Conservation (phyloP, 805 yeast species). For the Cyberlindnera bimundalis region DNA sequence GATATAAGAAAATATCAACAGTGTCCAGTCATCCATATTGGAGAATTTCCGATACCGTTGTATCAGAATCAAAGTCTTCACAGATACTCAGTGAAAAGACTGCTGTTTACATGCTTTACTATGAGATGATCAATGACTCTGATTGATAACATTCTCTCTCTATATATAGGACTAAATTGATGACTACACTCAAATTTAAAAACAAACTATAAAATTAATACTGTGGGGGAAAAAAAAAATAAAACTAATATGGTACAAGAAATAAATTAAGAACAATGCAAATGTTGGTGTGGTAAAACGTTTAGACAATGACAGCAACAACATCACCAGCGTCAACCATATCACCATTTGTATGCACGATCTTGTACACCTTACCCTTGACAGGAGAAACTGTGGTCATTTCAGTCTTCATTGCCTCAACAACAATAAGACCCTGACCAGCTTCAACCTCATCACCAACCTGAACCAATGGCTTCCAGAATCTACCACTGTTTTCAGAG, state of each 20-base stretch:
- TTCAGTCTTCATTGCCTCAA: slow-evolving; percentile 98
- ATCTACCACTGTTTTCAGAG: slow-evolving; percentile 95
- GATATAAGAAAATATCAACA: slow-evolving; percentile 52
- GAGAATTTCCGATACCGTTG: slow-evolving; percentile 77
- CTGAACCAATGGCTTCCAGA: slow-evolving; percentile 86
- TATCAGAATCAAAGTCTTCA: slow-evolving; percentile 54
- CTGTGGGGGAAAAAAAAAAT: neutral
- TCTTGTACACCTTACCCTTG: slow-evolving; percentile 68
- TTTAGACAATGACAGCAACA: slow-evolving; percentile 71
- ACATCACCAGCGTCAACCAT: slow-evolving; percentile 97
- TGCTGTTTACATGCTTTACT: slow-evolving; percentile 84
- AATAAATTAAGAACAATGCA: neutral
- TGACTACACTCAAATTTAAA: neutral
- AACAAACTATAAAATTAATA: neutral
- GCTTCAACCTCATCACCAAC: slow-evolving; percentile 71
- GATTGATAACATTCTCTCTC: neutral
- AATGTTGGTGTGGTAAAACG: neutral
- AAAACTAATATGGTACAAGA: slow-evolving; percentile 5
- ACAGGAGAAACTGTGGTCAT: slow-evolving; percentile 78
- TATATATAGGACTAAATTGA: neutral
- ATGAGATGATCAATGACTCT: slow-evolving; percentile 44
- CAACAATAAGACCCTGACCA: slow-evolving; percentile 81
- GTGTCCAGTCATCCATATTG: slow-evolving; percentile 65
- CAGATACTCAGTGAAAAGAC: slow-evolving; percentile 65
- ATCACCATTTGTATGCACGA: slow-evolving; percentile 83